Conservation (phyloP, 75 land plant species). For the Pseudotsuga menziesii region DNA sequence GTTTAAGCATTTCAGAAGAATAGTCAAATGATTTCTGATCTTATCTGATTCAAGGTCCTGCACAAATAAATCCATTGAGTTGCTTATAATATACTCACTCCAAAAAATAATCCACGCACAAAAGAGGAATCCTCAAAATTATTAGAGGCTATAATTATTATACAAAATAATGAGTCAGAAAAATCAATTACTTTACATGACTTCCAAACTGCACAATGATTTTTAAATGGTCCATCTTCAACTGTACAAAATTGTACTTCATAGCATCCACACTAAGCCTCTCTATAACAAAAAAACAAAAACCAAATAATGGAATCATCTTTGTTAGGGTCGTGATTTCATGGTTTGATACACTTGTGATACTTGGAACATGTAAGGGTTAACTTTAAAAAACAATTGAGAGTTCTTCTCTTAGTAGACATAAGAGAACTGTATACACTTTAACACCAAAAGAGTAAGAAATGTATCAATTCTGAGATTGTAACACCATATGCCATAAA, state of each 20-base stretch:
- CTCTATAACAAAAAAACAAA: constrained; percentile 68
- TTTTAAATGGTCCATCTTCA: constrained; percentile 79
- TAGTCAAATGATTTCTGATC: constrained; percentile 60
- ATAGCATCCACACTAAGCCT: constrained; percentile 86
- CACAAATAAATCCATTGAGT: not conserved
- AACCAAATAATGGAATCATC: constrained; percentile 88
- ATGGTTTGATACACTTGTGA: constrained; percentile 89
- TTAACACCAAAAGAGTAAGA: too few relatives aligned
- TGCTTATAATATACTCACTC: not conserved
- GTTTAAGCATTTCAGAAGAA: constrained; percentile 72
- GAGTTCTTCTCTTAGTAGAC: too few relatives aligned
- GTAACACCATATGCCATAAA: too few relatives aligned
- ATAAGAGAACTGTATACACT: too few relatives aligned
- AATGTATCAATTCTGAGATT: too few relatives aligned
- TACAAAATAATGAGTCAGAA: not conserved
- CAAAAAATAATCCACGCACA: not conserved
- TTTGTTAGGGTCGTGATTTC: constrained; percentile 52
- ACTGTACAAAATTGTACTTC: constrained; percentile 72
- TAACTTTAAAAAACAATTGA: not conserved
- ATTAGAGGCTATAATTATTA: too few relatives aligned
- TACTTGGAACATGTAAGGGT: constrained; percentile 41
- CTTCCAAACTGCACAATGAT: constrained; percentile 70
- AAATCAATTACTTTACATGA: constrained; percentile 40
- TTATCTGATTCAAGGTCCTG: constrained; percentile 90
- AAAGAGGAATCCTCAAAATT: not conserved